Conservation (phyloP, 306 rosid genomes). For the Dalbergia oliveri region DNA sequence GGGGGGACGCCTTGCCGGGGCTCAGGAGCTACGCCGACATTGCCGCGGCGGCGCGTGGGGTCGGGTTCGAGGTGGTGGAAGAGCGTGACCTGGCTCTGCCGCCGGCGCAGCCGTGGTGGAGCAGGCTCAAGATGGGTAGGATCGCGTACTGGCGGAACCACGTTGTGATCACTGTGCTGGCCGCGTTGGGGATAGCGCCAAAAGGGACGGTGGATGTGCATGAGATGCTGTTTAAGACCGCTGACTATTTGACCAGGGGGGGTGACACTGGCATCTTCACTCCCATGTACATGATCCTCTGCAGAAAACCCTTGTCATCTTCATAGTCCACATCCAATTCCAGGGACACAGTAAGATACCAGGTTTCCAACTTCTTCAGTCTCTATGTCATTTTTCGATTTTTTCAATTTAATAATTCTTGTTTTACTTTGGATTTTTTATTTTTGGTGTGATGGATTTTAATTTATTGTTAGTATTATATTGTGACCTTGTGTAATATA, state of each 20-base stretch:
- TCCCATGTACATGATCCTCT: conserved; percentile 85
- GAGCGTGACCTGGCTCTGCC: conserved; percentile 74
- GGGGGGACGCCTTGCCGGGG: conserved; percentile 78
- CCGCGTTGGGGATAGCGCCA: conserved; percentile 73
- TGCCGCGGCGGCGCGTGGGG: conserved; percentile 66
- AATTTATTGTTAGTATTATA: no score
- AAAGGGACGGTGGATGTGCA: conserved; percentile 82
- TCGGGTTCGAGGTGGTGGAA: conserved; percentile 72
- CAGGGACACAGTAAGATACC: no score
- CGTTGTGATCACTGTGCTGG: conserved; percentile 56
- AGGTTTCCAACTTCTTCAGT: no score
- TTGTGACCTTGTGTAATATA: no score
- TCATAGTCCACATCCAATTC: no score
- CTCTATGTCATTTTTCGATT: no score
- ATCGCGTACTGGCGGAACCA: conserved; percentile 87
- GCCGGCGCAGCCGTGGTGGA: conserved; percentile 78
- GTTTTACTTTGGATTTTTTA: no score
- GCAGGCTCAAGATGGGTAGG: conserved; percentile 72
- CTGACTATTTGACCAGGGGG: conserved; percentile 67
- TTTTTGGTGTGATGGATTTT: no score
- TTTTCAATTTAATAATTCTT: no score
- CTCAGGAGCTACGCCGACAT: conserved; percentile 59
- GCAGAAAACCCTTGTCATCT: conserved; percentile 60
- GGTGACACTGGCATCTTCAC: conserved; percentile 75
- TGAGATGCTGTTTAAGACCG: conserved; percentile 75